phyloP scores from a whole-genome alignment of 2,329 filamentous ascomycete genomes.

The Fusarium protoensiforme region DNA sequence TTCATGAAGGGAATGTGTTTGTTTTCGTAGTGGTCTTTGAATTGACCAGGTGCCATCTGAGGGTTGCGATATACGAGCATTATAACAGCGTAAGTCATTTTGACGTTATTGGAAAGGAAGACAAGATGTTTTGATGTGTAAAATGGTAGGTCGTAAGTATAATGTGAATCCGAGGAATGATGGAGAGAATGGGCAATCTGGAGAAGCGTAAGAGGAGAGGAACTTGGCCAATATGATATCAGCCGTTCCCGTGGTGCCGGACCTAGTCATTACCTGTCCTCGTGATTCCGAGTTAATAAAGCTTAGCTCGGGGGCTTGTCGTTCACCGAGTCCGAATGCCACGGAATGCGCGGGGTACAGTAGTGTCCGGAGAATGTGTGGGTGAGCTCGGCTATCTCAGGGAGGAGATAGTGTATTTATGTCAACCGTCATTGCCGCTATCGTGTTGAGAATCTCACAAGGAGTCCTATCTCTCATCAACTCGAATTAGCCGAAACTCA shows the following conservation, averaged over 20 bases:
- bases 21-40: not conserved
- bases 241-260: not conserved
- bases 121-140: not conserved
- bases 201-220: not conserved
- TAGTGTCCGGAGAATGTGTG: not conserved
- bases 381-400: not conserved
- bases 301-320: not conserved
- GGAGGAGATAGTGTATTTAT: not conserved
- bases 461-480: not conserved
- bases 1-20: slow-evolving; percentile 5
- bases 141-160: not conserved
- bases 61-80: not conserved
- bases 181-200: not conserved
- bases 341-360: not conserved
- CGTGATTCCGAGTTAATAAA: not conserved
- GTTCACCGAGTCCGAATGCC: not conserved
- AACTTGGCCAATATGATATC: not conserved
- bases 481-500: not conserved
- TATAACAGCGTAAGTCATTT: not conserved
- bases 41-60: not conserved
- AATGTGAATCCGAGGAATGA: not conserved
- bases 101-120: not conserved
- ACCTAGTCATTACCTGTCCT: not conserved
- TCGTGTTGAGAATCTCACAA: not conserved
- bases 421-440: not conserved